Percentiles rank a stretch among this genome's conserved stretches.
Evolutionary conservation across 139 green algal genomes (phyloP).

Genomic region (Edaphochlamys debaryana): DNA sequence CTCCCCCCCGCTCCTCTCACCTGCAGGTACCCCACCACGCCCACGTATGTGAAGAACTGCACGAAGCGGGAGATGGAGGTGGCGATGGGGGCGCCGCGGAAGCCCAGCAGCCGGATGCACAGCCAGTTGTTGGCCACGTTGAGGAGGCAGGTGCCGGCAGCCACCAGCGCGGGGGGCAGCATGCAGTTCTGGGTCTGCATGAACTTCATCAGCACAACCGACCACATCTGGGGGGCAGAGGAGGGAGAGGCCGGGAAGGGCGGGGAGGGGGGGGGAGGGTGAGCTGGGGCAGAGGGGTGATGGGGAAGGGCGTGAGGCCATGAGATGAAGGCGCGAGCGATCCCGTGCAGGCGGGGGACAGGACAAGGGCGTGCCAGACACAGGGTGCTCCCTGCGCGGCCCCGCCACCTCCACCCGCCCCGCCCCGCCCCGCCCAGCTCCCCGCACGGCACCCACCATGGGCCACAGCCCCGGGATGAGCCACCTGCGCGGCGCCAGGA

Average conservation of each 20-base stretch:
- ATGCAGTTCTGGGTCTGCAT: conserved; percentile 63
- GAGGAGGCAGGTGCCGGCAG: conserved; percentile 25
- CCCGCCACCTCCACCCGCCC: no score
- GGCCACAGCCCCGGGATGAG: conserved; percentile 60
- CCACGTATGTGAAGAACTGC: conserved; percentile 15
- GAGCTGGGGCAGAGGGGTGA: no score
- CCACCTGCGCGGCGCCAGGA: no score
- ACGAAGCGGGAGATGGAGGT: conserved; percentile 25
- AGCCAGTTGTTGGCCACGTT: conserved; percentile 49
- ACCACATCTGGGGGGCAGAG: conserved; percentile 35
- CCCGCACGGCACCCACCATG: conserved; percentile 43
- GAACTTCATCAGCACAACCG: conserved; percentile 53
- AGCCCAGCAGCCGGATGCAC: conserved; percentile 44
- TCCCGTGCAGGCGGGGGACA: no score
- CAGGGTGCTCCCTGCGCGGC: no score
- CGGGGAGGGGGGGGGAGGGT: no score
- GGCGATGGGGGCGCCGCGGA: conserved; percentile 31
- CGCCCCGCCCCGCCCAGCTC: no score
- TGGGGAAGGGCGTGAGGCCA: no score
- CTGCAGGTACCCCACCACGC: background rate
- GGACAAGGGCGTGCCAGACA: no score
- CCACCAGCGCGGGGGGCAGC: conserved; percentile 43
- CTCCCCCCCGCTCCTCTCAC: no score
- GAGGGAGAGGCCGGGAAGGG: background rate
- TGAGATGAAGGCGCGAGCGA: no score